Conservation (phyloP, 1,139 yeast genomes). For the Magnusiomyces fungicola region DNA sequence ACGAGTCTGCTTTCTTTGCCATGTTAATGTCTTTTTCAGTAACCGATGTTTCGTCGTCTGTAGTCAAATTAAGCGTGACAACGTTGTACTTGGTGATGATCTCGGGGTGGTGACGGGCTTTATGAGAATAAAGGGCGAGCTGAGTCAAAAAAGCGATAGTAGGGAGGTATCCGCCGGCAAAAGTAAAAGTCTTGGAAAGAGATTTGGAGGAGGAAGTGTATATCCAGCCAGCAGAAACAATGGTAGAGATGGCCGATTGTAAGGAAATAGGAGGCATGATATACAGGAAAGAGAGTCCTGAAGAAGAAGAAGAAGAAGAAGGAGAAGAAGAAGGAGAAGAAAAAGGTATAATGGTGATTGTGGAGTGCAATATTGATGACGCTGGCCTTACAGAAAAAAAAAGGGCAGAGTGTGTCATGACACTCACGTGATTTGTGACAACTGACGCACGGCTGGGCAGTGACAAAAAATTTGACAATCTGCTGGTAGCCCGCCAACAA, state of each 20-base stretch:
- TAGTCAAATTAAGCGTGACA: conserved; percentile 1
- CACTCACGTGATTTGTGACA: no score
- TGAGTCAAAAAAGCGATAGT: conserved; percentile 2
- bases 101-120: conserved; percentile 4
- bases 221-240: conserved; percentile 3
- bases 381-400: background rate
- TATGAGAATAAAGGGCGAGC: conserved; percentile 5
- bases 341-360: no score
- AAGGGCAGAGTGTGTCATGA: no score
- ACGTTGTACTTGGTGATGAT: conserved; percentile 4
- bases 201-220: background rate
- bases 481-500: no score
- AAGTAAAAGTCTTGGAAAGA: conserved; percentile 2
- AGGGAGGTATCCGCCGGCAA: conserved; percentile 3
- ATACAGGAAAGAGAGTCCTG: background rate
- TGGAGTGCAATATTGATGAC: background rate
- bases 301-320: no score
- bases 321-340: no score
- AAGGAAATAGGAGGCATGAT: background rate
- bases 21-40: conserved; percentile 3
- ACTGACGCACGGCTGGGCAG: no score
- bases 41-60: conserved; percentile 1
- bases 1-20: conserved; percentile 6
- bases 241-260: background rate
- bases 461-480: no score